A percentile compares a stretch with the other conserved stretches of the same genome.
Conservation (phyloP, 768 basidiomycete genomes). For the Asterophora lycoperdoides region DNA sequence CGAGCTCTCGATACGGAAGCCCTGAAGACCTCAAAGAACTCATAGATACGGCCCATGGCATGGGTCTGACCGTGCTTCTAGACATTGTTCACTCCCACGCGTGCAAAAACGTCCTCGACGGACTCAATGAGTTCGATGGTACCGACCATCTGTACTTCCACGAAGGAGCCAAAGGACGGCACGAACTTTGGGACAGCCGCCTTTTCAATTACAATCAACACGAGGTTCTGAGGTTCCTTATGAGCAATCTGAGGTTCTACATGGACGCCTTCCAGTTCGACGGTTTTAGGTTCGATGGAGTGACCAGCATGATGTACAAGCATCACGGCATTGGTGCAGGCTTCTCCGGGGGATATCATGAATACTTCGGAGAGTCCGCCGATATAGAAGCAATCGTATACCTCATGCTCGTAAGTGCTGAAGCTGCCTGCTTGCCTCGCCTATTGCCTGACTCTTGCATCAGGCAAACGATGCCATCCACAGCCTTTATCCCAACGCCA, state of each 20-base stretch:
- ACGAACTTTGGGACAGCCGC: conserved; percentile 97
- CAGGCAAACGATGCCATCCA: conserved; percentile 94
- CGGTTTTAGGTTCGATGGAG: conserved; percentile 97
- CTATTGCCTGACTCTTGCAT: neutral
- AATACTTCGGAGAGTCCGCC: conserved; percentile 86
- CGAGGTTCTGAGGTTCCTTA: conserved; percentile 90
- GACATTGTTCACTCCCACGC: conserved; percentile 99
- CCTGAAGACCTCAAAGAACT: conserved; percentile 96
- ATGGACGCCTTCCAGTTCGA: conserved; percentile 96
- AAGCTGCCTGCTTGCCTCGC: neutral
- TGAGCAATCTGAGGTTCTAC: conserved; percentile 94
- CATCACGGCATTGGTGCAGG: conserved; percentile 98
- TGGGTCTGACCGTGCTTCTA: conserved; percentile 90
- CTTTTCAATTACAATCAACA: conserved; percentile 95
- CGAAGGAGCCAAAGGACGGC: conserved; percentile 82
- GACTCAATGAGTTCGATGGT: conserved; percentile 95
- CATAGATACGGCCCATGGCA: conserved; percentile 89
- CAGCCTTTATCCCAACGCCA: conserved; percentile 66
- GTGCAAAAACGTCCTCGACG: conserved; percentile 95
- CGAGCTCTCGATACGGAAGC: conserved; percentile 91
- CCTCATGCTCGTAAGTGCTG: conserved; percentile 82
- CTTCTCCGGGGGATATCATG: conserved; percentile 97
- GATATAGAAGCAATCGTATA: conserved; percentile 92
- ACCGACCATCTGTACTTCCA: conserved; percentile 98
- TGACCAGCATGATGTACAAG: conserved; percentile 98